Evolutionary conservation across 1,284 basidiomycete genomes (phyloP).

Genomic region (Afroboletus lepidellus): DNA sequence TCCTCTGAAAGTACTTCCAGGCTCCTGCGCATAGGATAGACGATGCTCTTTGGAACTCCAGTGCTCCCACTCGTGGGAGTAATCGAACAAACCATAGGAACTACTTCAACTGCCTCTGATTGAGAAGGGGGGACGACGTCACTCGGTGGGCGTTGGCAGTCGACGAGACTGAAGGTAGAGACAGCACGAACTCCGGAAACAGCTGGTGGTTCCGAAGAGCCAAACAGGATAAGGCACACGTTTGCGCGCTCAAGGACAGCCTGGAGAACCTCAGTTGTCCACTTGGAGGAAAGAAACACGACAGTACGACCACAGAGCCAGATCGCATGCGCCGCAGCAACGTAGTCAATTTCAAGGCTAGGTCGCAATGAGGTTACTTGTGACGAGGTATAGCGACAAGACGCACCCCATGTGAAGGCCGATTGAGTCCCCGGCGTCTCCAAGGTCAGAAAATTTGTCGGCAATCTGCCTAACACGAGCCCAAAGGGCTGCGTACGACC

Average conservation of each 20-base stretch:
- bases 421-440: conserved; percentile 13
- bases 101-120: conserved; percentile 11
- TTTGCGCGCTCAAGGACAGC: conserved; percentile 20
- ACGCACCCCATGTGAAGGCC: conserved; percentile 30
- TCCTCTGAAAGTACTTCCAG: conserved; percentile 26
- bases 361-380: neutral
- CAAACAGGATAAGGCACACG: conserved; percentile 20
- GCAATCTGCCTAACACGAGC: conserved; percentile 26
- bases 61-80: conserved; percentile 29
- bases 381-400: neutral
- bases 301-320: conserved; percentile 26
- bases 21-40: conserved; percentile 26
- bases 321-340: conserved; percentile 29
- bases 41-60: conserved; percentile 29
- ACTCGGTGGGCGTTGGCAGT: conserved; percentile 1
- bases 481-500: conserved; percentile 31
- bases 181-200: conserved; percentile 11
- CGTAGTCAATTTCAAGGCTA: conserved; percentile 28
- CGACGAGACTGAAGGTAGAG: conserved; percentile 20
- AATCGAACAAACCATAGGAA: conserved; percentile 25
- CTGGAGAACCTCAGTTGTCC: conserved; percentile 25
- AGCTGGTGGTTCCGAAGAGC: conserved; percentile 13
- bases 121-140: conserved; percentile 12
- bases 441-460: conserved; percentile 17
- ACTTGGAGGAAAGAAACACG: conserved; percentile 28